A percentile compares a stretch with the other conserved stretches of the same genome.
phyloP scores from a whole-genome alignment of 768 basidiomycete genomes.

The Trametes cingulata region DNA sequence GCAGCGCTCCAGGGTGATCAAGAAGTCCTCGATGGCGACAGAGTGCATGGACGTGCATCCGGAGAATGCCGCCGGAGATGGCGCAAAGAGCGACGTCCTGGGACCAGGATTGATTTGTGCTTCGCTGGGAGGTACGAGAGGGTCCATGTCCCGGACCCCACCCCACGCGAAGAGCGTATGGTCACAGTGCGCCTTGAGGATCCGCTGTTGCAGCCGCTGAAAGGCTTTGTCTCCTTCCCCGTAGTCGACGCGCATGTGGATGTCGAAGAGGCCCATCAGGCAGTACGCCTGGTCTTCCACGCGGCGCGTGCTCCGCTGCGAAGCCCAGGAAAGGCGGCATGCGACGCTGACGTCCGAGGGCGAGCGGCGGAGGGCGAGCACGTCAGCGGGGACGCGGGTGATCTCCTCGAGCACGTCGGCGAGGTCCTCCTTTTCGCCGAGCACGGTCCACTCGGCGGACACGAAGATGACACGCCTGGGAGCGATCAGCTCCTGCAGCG shows the following conservation, averaged over 20 bases:
- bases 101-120: background rate
- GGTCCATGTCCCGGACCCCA: background rate
- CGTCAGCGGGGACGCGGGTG: background rate
- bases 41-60: background rate
- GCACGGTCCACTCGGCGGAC: background rate
- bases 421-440: background rate
- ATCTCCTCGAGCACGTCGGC: background rate
- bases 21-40: too few species aligned
- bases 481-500: slow-evolving; percentile 11
- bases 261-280: slow-evolving; percentile 5
- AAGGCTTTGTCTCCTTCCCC: slow-evolving; percentile 8
- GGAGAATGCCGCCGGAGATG: background rate
- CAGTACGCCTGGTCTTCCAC: slow-evolving; percentile 9
- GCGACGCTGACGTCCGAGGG: background rate
- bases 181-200: background rate
- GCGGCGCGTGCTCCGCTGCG: background rate
- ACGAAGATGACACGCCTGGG: slow-evolving; percentile 1
- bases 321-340: slow-evolving; percentile 1
- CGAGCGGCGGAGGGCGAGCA: background rate
- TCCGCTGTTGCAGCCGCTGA: background rate
- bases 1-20: too few species aligned
- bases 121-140: background rate
- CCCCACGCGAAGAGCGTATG: slow-evolving; percentile 6
- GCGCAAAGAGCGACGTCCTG: background rate
- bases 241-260: slow-evolving; percentile 7